Evolutionary conservation across 1,139 yeast species (phyloP), one percentile per base, ranked within the genome.

Genomic region (Kluyveromyces sp.): DNA sequence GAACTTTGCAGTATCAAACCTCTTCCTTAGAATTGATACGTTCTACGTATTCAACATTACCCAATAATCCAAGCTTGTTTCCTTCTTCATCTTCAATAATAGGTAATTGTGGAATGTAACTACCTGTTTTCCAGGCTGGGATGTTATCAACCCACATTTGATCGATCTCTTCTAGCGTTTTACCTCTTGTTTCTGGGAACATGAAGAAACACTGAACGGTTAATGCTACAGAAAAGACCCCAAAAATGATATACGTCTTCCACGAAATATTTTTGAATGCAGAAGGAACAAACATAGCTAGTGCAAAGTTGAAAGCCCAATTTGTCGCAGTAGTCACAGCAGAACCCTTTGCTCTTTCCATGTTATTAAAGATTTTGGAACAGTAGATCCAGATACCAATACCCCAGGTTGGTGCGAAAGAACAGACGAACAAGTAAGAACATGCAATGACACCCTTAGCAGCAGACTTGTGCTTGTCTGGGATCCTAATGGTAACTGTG

Each of bases 151-250:
- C 75, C 79, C 79, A 75, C 66, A 74, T 65, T 48, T 57, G 59
- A 42, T 75, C 83, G 56, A 80, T 76, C 64, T 79, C 82, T 67
- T 80, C 85, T 70, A 80, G 72, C 50, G 83, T 71, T 65, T 74
- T 76, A 48, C 82, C 81, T 60, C 71, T 77, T 32, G 86, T 80
- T 64, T 80, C 86, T 41, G 82, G 82, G 75, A 77, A 77, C 54
- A 72, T 70, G 59, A 77, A 67, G 61, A 63, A 73, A 39, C 78
- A 77, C 50, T 76, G 81, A 45, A 78, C 49, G 47, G 71, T 72
- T 76, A 77, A 72, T 43, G 65, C 70, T 6, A 63, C 67, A 63
- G 80, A 76, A 61, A 75, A 75, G 31, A 70, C 66, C 45, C 73
- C 77, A 58, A 71, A 73, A 21, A 75, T 65, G 47, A 69, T 64